A percentile compares a stretch with the other conserved stretches of the same genome.
Conservation (phyloP, 495 filamentous ascomycete genomes). For the Podospora comata region DNA sequence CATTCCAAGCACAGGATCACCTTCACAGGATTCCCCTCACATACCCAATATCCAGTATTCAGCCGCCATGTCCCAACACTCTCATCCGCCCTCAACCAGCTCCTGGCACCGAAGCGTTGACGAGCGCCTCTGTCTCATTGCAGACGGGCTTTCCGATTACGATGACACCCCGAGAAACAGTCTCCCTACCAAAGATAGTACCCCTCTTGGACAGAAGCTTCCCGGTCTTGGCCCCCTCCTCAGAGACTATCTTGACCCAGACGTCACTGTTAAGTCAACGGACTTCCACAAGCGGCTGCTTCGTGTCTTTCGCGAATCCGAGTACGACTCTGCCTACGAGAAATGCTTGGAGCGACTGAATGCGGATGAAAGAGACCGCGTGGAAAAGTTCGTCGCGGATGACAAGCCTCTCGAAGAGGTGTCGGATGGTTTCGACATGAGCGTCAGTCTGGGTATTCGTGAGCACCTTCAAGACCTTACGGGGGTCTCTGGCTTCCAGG, state of each 20-base stretch:
- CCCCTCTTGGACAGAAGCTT: neutral
- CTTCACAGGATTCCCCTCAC: too few relatives aligned
- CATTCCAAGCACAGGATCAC: too few relatives aligned
- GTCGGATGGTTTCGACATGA: constrained; percentile 9
- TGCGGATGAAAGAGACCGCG: neutral
- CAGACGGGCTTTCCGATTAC: neutral
- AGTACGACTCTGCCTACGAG: constrained; percentile 13
- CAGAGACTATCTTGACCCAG: neutral
- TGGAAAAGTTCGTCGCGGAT: neutral
- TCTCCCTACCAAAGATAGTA: too few relatives aligned
- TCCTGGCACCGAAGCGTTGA: neutral
- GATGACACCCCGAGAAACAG: neutral
- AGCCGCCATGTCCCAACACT: neutral
- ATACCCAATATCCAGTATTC: too few relatives aligned
- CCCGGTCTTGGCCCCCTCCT: neutral
- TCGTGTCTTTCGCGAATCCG: constrained; percentile 13
- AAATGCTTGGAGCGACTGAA: neutral
- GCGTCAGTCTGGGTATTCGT: constrained; percentile 13
- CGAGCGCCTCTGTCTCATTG: neutral
- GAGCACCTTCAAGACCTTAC: constrained; percentile 13
- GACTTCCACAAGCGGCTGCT: constrained; percentile 15
- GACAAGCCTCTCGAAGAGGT: constrained; percentile 4
- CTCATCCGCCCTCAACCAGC: neutral
- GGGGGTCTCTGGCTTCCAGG: neutral
- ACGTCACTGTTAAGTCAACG: neutral